phyloP scores from a whole-genome alignment of 108 stramenopile genomes.

The Stephanodiscus triporus region DNA sequence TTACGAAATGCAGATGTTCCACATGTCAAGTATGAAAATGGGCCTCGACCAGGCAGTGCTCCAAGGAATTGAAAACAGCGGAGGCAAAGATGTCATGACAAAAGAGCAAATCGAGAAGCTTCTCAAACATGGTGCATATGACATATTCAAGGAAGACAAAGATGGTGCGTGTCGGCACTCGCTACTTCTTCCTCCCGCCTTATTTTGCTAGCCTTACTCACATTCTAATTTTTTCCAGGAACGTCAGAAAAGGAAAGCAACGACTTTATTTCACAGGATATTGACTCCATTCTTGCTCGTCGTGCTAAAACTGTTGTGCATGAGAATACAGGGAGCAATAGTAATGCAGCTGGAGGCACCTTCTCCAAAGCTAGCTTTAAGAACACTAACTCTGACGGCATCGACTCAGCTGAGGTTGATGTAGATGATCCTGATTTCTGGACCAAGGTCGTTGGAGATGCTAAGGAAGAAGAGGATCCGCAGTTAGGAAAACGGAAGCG shows the following conservation, averaged over 20 bases:
- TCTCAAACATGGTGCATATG: conserved; percentile 89
- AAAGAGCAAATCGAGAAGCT: conserved; percentile 84
- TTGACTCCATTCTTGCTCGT: conserved; percentile 85
- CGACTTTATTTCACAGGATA: conserved; percentile 80
- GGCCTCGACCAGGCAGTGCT: conserved; percentile 98
- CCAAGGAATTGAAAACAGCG: conserved; percentile 81
- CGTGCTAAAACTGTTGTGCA: conserved; percentile 77
- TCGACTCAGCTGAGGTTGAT: conserved; percentile 48
- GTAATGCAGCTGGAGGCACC: conserved; percentile 79
- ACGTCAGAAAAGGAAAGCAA: conserved; percentile 80
- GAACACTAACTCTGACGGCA: conserved; percentile 42
- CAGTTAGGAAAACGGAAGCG: conserved; percentile 54
- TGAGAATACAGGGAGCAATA: conserved; percentile 77
- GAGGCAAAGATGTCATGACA: conserved; percentile 69
- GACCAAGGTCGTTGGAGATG: conserved; percentile 86
- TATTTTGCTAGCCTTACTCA: neutral
- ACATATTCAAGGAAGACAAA: conserved; percentile 88
- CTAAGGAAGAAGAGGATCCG: conserved; percentile 57
- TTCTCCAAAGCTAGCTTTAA: conserved; percentile 95
- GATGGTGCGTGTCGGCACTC: conserved; percentile 40
- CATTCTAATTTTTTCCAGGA: neutral
- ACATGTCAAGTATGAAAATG: conserved; percentile 96
- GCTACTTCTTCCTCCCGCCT: neutral
- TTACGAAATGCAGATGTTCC: conserved; percentile 99
- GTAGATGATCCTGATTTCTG: conserved; percentile 95